Evolutionary conservation across 2,329 filamentous ascomycete genomes (phyloP), one percentile per base, ranked within the genome.

Genomic region (Sclerotinia subarctica): DNA sequence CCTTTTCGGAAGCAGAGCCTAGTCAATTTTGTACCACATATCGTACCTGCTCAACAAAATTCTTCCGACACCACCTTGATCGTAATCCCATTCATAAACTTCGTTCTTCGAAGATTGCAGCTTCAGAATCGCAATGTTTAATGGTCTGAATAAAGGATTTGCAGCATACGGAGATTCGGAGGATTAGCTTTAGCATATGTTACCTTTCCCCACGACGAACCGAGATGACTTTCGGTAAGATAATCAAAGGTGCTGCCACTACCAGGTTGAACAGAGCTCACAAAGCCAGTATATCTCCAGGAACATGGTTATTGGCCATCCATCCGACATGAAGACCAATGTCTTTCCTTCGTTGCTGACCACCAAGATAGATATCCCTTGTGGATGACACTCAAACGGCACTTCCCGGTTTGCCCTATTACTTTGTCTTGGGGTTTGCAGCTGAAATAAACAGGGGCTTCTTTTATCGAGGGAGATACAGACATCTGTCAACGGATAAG

Each of bases 21-120:
- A n/a, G 42, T 29, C 29, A 38, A 38, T 59, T 38, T 49, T 60
- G 64, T 58, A 44, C 64, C 24, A 46, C n/a, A 32, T 60, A 24
- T n/a, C 53, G 17, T 49, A 59, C 54, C 21, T 24, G n/a, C 29
- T 66, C 32, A 51, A 60, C 11, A 60, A 66, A 63, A 59, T 51
- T 59, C 51, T 26, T 32, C 64, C 44, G 44, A 32, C 53, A 65
- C 24, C 46, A 51, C n/a, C n/a, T 63, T 24, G 32, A 42, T 38
- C 59, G 32, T 52, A 38, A 47, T 46, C 47, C 47, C 53, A 13
- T 46, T 58, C 42, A 46, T n/a, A 17, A 38, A 66, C 15, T 29
- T 26, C 5, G 0, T 51, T 38, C 59, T 49, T 59, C 29, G 5
- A 49, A 17, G 51, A 21, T 57, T 58, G 15, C 42, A 35, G 24